Percentiles rank a stretch among this genome's conserved stretches.
These are phyloP conservation scores for Picea glauca DNA, from an alignment of 75 land plant species.

Conservation along the genomic window DNA sequence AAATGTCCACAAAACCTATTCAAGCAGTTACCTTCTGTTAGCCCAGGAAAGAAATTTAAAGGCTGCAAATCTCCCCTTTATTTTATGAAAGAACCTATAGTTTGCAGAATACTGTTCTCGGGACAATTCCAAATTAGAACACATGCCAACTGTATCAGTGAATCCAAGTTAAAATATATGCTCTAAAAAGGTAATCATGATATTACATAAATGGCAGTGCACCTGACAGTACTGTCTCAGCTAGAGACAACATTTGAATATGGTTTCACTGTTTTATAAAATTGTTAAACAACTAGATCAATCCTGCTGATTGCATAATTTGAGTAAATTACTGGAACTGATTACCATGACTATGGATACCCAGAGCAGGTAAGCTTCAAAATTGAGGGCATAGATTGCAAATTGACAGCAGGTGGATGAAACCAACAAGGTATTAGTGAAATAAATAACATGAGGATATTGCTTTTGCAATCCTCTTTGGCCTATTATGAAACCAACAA, in stretches of 20 bases:
- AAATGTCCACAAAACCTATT: constrained; percentile 85
- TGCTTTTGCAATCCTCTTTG: background rate
- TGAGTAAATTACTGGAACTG: too few relatives aligned
- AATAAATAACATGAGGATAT: background rate
- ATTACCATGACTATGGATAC: background rate
- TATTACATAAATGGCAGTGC: background rate
- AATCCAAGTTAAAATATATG: background rate
- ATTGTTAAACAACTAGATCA: background rate
- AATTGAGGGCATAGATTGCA: background rate
- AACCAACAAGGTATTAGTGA: background rate
- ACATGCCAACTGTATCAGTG: background rate
- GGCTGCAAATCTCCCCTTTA: background rate
- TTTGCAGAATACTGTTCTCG: background rate
- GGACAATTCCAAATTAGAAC: background rate
- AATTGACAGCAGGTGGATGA: background rate
- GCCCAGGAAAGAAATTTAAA: background rate
- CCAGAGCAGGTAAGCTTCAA: background rate
- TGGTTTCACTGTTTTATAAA: background rate
- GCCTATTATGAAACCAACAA: background rate
- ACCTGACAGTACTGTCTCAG: background rate
- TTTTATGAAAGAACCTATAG: background rate
- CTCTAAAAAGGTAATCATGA: background rate
- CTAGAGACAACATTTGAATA: background rate
- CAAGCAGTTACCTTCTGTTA: background rate
- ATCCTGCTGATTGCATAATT: background rate